These are phyloP conservation scores for Chiua virens DNA, from an alignment of 768 basidiomycete genomes.

Conservation along the genomic window DNA sequence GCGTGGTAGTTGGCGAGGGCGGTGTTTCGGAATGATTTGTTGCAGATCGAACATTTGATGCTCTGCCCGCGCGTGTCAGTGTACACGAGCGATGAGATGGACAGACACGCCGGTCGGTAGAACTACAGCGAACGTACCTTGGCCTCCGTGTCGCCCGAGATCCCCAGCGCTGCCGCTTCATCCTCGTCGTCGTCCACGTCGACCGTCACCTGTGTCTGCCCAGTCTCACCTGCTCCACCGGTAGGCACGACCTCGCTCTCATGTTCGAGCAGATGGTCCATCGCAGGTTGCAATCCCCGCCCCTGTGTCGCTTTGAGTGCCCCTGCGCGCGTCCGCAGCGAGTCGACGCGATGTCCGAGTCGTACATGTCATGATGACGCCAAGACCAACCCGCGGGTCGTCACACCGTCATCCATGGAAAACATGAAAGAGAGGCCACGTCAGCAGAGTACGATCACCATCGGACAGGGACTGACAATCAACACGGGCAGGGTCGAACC, in stretches of 20 bases:
- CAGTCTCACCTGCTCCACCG: constrained; percentile 8
- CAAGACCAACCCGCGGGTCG: too few species aligned
- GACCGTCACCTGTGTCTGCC: constrained; percentile 29
- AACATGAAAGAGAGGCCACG: too few species aligned
- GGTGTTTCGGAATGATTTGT: constrained; percentile 83
- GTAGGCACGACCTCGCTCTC: constrained; percentile 76
- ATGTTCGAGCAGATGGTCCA: constrained; percentile 87
- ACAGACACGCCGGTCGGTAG: too few species aligned
- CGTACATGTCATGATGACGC: too few species aligned
- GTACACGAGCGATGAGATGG: too few species aligned
- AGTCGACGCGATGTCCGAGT: neutral
- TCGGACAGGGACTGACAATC: constrained; percentile 82
- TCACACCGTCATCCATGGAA: too few species aligned
- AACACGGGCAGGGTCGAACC: constrained; percentile 80
- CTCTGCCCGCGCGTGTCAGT: constrained; percentile 44
- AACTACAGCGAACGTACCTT: constrained; percentile 46
- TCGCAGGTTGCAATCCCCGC: constrained; percentile 85
- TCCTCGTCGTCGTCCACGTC: constrained; percentile 70
- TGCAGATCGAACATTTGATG: constrained; percentile 82
- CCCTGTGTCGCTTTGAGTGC: constrained; percentile 82
- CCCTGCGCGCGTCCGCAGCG: constrained; percentile 49
- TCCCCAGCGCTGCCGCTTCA: constrained; percentile 59
- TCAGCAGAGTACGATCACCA: too few species aligned
- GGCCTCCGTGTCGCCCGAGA: constrained; percentile 52
- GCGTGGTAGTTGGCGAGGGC: constrained; percentile 91